These are phyloP conservation scores for Suillus cothurnatus DNA, from an alignment of 768 basidiomycete genomes.

Conservation along the genomic window DNA sequence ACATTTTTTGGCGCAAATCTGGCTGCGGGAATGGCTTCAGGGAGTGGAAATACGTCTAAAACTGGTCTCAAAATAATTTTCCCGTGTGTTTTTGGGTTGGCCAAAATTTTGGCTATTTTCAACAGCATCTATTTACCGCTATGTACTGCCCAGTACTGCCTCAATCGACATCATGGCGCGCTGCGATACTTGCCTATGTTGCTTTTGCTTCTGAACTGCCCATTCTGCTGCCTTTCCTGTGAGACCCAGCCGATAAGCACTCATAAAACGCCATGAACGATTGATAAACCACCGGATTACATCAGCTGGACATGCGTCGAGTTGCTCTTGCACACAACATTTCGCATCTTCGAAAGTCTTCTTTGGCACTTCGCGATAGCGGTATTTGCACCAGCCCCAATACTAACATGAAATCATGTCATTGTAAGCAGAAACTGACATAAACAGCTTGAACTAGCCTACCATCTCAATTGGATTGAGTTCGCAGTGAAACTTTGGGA, in stretches of 20 bases:
- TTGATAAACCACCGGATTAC: constrained; percentile 41
- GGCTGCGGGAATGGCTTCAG: not conserved
- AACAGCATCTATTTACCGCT: not conserved
- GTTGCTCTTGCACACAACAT: constrained; percentile 21
- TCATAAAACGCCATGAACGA: constrained; percentile 37
- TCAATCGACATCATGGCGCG: not conserved
- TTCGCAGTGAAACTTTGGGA: constrained; percentile 41
- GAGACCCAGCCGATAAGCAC: constrained; percentile 37
- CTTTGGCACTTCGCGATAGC: constrained; percentile 34
- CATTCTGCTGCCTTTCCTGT: constrained; percentile 40
- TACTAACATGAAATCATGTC: not conserved
- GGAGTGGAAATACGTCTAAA: not conserved
- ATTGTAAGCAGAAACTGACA: not conserved
- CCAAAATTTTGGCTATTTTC: not conserved
- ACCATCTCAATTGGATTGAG: constrained; percentile 31
- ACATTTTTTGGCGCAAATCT: not conserved
- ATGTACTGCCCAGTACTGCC: not conserved
- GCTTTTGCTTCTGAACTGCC: constrained; percentile 39
- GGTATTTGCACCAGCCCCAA: constrained; percentile 30
- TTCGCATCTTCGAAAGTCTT: constrained; percentile 37
- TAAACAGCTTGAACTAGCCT: too few species aligned
- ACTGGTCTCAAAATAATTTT: not conserved
- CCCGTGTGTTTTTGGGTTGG: not conserved
- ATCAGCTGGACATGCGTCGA: constrained; percentile 39
- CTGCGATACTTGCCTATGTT: constrained; percentile 32